Evolutionary conservation across 2,329 filamentous ascomycete species (phyloP), one percentile per base, ranked within the genome.

Genomic region (Stylonectria norvegica): DNA sequence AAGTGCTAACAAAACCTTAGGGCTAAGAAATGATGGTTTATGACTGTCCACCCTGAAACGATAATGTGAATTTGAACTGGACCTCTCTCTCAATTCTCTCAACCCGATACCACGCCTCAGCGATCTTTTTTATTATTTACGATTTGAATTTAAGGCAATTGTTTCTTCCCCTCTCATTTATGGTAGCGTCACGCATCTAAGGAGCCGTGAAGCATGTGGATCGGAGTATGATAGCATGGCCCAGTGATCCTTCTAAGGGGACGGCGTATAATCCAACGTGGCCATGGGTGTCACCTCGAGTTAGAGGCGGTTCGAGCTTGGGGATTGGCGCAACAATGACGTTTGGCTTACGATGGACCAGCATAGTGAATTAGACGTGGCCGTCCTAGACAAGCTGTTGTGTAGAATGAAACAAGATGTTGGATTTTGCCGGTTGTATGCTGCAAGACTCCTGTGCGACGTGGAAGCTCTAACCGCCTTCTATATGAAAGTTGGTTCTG

Each of bases 151-250:
- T 28, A 41, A 39, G 23, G 40, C 34, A 32, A 25, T 27, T 38
- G 34, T 14, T 32, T 29, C 34, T 35, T 43, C 34, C 25, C 37
- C 43, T 31, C 29, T 42, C 38, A 44, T 51, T 45, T 46, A 46
- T 42, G 43, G 43, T 49, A 54, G 48, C 54, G 45, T 49, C 49
- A 50, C 45, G 47, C 45, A 52, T 57, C 36, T 46, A 42, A 52
- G 53, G 52, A 46, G 50, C 49, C 48, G 37, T 42, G 44, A 53
- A 51, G 54, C 54, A 57, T 57, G 48, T 49, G 52, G 47, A 56
- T 47, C 43, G 54, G 58, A 61, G 57, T 61, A 55, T 42, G 49
- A 57, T 49, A 49, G 45, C 36, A 50, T 34, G 49, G 46, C 49
- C 50, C 46, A 51, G 47, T 36, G 41, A 49, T 7, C 8, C 47